Conservation (phyloP, 768 basidiomycete genomes). For the Daedaleopsis sinensis region DNA sequence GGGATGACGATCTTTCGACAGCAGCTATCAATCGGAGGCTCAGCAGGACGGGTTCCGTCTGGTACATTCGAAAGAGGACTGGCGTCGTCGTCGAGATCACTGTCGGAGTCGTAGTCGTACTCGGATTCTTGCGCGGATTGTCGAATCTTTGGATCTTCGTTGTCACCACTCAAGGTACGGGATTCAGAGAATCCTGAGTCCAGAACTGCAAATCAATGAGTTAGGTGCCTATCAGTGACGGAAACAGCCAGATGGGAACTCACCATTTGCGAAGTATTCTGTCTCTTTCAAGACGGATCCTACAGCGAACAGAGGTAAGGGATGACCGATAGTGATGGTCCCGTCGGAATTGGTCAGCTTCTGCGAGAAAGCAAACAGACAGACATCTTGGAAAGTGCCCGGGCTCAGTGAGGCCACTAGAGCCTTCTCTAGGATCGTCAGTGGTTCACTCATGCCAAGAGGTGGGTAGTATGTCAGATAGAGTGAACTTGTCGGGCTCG, state of each 20-base stretch:
- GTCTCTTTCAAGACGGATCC: slow-evolving; percentile 5
- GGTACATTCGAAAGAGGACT: too few relatives aligned
- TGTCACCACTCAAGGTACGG: too few relatives aligned
- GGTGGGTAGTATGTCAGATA: background rate
- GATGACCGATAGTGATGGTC: background rate
- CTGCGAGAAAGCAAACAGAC: slow-evolving; percentile 9
- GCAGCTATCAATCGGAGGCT: background rate
- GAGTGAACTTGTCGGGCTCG: background rate
- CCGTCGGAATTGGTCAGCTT: background rate
- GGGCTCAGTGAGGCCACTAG: background rate
- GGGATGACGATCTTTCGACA: slow-evolving; percentile 17
- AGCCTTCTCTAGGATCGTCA: background rate
- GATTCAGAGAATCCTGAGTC: slow-evolving; percentile 18
- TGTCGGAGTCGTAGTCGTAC: slow-evolving; percentile 30
- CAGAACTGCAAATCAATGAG: slow-evolving; percentile 11
- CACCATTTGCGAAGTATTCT: slow-evolving; percentile 7
- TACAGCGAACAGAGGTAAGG: slow-evolving; percentile 3
- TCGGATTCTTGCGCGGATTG: slow-evolving; percentile 7
- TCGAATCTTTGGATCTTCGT: background rate
- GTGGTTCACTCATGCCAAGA: background rate
- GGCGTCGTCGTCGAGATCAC: slow-evolving; percentile 25
- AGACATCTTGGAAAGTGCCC: slow-evolving; percentile 6
- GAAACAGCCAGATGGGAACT: background rate
- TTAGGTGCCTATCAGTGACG: background rate
- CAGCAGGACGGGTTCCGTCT: background rate